phyloP scores from a whole-genome alignment of 2,329 filamentous ascomycete species.

The Sporothrix euskadiensis region DNA sequence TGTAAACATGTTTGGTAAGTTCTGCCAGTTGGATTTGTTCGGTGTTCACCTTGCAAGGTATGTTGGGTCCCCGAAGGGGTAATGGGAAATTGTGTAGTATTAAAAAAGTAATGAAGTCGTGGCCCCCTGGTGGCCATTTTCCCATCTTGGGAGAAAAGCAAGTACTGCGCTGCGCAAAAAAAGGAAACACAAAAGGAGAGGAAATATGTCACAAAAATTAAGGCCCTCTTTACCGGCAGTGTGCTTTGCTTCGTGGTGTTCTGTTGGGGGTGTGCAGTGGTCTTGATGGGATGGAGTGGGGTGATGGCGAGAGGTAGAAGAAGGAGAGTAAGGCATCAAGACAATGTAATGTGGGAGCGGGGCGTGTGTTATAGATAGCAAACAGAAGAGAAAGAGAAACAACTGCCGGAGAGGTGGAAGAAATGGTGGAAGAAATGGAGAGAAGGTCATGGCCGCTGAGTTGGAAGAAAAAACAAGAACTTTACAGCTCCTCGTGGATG shows the following conservation, averaged over 20 bases:
- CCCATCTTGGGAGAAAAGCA: not conserved
- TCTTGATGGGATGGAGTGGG: not conserved
- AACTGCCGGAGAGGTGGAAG: not conserved
- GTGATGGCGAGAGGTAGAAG: not conserved
- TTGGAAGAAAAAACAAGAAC: not conserved
- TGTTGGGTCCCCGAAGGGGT: conserved; percentile 5
- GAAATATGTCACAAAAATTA: not conserved
- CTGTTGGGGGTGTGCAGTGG: not conserved
- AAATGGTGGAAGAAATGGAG: not conserved
- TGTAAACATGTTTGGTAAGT: not conserved
- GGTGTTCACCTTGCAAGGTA: not conserved
- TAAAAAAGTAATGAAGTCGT: conserved; percentile 18
- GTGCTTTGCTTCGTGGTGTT: not conserved
- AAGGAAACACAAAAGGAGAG: not conserved
- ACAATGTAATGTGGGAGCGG: not conserved
- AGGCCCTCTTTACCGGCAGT: not conserved
- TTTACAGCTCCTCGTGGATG: conserved; percentile 41
- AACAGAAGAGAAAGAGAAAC: conserved; percentile 1
- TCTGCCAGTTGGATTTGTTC: not conserved
- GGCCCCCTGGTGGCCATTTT: not conserved
- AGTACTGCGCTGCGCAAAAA: not conserved
- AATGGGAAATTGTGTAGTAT: conserved; percentile 5
- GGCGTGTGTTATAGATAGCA: not conserved
- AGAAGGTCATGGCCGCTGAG: not conserved
- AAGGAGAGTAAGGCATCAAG: not conserved